Base-by-base conservation (phyloP, 495 filamentous ascomycete species). In the Penicillium cinerascens region DNA sequence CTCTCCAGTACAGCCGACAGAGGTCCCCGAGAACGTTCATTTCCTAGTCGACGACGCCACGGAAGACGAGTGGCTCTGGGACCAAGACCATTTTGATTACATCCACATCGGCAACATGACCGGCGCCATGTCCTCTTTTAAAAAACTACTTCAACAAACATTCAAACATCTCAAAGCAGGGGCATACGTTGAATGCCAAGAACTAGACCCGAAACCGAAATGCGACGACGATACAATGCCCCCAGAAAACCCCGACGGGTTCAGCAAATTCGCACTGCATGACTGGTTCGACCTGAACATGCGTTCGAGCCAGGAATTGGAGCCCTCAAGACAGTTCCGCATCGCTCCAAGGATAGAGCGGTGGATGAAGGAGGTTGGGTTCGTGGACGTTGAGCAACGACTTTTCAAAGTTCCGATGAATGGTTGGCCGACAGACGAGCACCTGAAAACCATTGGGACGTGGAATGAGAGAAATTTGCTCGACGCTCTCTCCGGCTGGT, bases 101-200 rank as follows among this genome's bases (percentile, higher is more conserved):
- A 71, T 80, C 38, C 77, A 76, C 47, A 67, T 71, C 9, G 65
- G 67, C 27, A 71, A 78, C 49, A 65, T 80, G 69, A 65, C 68
- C 10, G 68, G 72, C 2, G 61, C 71, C 10, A 58, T 78, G 38
- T 59, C 70, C 4, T 74, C 68, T 18, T 72, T 67, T 54, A 73
- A 67, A 52, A 60, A 65, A 27, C 23, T 80, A 6, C 47, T 80
- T 39, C 65, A 68, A 39, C 73, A 75, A 47, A 58, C 67, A 16
- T 73, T 63, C 44, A 67, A 76, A 36, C 75, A 83, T 47, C 73
- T 83, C 18, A 77, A 79, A 55, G 83, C 85, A 0, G 84, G 84
- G n/a, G 84, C 83, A 27, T 87, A 78, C 63, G 65, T 87, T 39
- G 85, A 88, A 65, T 77, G 77, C 50, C 82, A 87, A 52, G 86